Evolutionary conservation across 768 basidiomycete genomes (phyloP), one percentile per base, ranked within the genome.

Genomic region (Lentinula edodes): DNA sequence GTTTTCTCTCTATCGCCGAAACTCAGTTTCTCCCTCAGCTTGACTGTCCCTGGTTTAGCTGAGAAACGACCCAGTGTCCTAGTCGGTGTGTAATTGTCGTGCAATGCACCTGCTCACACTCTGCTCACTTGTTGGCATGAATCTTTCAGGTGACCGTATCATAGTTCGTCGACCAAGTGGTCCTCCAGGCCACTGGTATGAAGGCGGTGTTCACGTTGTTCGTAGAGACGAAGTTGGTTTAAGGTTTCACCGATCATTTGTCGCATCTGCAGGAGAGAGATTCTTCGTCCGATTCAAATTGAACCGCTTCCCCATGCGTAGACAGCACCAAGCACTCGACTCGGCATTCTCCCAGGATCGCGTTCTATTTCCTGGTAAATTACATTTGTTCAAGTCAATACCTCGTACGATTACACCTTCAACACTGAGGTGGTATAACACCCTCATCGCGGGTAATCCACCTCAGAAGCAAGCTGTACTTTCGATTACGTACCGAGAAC

Each of bases 291-390:
- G 80, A 0, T 88, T 88, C 71, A 80, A 80, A 63, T 69, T 88
- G 7, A 86, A 82, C 65, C 79, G 86, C 0, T 75, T 80, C 63
- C 80, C 84, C 1, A 60, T 85, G 7, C 79, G 80, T 18, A 75
- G 87, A 0, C 85, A 87, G 68, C 85, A 88, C 66, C 80, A 83
- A 61, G 87, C 85, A 0, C 67, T 88, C 56, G 76, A 80, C 43
- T 74, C 75, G 0, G 72, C 72, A 0, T 82, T 80, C 64, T 69
- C 73, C 0, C 76, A 78, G 46, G 73, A 78, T 8, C 76, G 82
- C 0, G 68, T 86, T 5, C 69, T 88, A 0, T 86, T 88, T 64
- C 86, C 86, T 0, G 54, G 64, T 3, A 52, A 61, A 9, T 55
- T 50, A 0, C 75, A 82, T 66, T 50, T 76, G 7, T 62, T 60